phyloP scores from a whole-genome alignment of 2,329 filamentous ascomycete genomes.

The Ophiocordyceps unilateralis region DNA sequence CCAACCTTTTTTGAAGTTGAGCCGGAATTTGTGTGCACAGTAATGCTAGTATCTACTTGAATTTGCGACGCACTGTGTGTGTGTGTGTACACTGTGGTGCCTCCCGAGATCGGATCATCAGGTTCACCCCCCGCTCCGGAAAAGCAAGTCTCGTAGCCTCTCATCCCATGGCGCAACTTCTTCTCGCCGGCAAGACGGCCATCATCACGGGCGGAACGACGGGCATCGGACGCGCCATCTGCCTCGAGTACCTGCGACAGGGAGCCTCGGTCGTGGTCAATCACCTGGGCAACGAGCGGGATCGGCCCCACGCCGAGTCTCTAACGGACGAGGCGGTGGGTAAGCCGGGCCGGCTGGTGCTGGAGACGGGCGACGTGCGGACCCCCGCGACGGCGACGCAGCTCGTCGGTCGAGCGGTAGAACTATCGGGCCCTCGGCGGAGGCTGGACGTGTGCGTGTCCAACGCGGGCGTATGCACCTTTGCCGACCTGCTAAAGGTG shows the following conservation, averaged over 20 bases:
- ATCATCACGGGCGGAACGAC: constrained; percentile 78
- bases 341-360: no score
- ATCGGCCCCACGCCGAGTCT: no score
- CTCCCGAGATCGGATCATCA: no score
- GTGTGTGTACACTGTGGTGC: no score
- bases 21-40: no score
- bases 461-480: constrained; percentile 79
- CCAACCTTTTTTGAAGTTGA: no score
- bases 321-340: no score
- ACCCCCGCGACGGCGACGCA: no score
- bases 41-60: neutral
- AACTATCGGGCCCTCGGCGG: constrained; percentile 31
- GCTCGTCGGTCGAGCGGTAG: constrained; percentile 30
- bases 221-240: constrained; percentile 74
- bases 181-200: constrained; percentile 60
- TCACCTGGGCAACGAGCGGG: constrained; percentile 45
- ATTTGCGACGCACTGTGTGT: neutral
- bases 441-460: constrained; percentile 65
- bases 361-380: no score
- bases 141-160: no score
- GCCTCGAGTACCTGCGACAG: constrained; percentile 59
- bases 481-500: constrained; percentile 70
- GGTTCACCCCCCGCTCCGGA: no score
- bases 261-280: constrained; percentile 69
- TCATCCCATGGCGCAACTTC: neutral